phyloP scores from a whole-genome alignment of 1,284 basidiomycete species.

The Pseudozyma pruni region DNA sequence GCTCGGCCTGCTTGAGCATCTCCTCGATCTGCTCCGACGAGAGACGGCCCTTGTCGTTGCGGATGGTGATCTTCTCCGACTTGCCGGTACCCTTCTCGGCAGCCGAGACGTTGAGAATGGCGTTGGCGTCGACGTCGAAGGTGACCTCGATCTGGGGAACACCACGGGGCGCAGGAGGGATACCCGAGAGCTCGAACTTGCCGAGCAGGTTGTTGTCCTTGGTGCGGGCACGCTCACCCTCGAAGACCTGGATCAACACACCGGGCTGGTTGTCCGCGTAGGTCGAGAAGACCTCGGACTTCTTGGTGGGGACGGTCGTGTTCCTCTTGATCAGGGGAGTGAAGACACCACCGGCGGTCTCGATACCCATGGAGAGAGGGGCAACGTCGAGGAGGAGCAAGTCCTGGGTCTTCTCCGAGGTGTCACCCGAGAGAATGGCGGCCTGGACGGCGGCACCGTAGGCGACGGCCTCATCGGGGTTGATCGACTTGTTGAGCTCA shows the following conservation, averaged over 20 bases:
- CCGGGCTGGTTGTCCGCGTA: conserved; percentile 99
- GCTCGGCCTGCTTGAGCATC: conserved; percentile 75
- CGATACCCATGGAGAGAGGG: conserved; percentile 93
- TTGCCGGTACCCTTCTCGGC: conserved; percentile 98
- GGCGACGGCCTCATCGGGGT: conserved; percentile 99
- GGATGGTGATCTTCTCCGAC: conserved; percentile 91
- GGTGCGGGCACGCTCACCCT: conserved; percentile 98
- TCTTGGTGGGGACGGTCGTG: conserved; percentile 98
- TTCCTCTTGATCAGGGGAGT: conserved; percentile 97
- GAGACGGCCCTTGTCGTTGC: conserved; percentile 97
- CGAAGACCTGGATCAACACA: conserved; percentile 98
- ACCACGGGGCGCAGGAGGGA: conserved; percentile 97
- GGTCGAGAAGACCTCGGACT: conserved; percentile 98
- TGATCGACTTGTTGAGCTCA: conserved; percentile 77
- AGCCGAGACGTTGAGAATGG: conserved; percentile 95
- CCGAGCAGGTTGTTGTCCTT: conserved; percentile 99
- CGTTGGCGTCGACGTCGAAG: conserved; percentile 98
- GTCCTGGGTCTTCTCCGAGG: conserved; percentile 97
- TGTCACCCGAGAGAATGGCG: conserved; percentile 96
- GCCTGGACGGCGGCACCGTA: conserved; percentile 99
- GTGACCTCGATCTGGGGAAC: conserved; percentile 98
- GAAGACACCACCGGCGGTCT: conserved; percentile 99
- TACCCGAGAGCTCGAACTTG: conserved; percentile 97
- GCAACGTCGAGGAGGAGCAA: conserved; percentile 96
- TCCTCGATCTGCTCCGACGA: conserved; percentile 98